phyloP scores from a whole-genome alignment of 2,329 filamentous ascomycete genomes.

The Mycosphaerelloides madeirae region DNA sequence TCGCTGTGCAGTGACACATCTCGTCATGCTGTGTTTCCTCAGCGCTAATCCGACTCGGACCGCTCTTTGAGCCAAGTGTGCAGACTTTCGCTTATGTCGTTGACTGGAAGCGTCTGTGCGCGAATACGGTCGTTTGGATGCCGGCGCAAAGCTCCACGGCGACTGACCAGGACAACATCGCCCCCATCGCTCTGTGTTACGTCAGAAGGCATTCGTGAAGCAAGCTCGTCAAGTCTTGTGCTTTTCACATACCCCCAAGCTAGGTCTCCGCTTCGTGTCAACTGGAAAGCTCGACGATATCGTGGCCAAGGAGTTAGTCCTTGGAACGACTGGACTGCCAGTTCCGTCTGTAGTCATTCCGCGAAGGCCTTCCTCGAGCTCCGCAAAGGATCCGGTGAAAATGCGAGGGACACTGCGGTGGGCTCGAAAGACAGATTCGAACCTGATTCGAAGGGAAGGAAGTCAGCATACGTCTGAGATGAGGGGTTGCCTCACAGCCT shows the following conservation, averaged over 20 bases:
- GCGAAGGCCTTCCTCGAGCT: neutral
- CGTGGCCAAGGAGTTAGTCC: neutral
- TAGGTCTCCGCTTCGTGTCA: neutral
- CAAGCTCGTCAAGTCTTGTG: neutral
- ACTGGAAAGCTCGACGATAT: neutral
- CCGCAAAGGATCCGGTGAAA: slow-evolving; percentile 1
- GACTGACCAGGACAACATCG: neutral
- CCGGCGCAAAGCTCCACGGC: too few species aligned
- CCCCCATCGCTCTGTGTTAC: neutral
- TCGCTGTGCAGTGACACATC: neutral
- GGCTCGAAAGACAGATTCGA: neutral
- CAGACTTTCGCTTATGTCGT: neutral
- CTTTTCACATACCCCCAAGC: neutral
- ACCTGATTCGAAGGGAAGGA: neutral
- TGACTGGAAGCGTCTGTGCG: neutral
- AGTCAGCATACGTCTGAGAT: too few species aligned
- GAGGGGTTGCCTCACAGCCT: too few species aligned
- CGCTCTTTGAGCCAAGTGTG: neutral
- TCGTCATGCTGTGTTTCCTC: neutral
- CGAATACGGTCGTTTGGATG: neutral
- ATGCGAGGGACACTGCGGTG: neutral
- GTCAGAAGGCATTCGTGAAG: neutral
- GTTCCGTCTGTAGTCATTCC: neutral
- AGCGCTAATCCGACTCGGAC: neutral
- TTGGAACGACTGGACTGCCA: neutral